Evolutionary conservation across 2,329 filamentous ascomycete species (phyloP), one percentile per base, ranked within the genome.

Genomic region (Coccinonectria pachysandricola): DNA sequence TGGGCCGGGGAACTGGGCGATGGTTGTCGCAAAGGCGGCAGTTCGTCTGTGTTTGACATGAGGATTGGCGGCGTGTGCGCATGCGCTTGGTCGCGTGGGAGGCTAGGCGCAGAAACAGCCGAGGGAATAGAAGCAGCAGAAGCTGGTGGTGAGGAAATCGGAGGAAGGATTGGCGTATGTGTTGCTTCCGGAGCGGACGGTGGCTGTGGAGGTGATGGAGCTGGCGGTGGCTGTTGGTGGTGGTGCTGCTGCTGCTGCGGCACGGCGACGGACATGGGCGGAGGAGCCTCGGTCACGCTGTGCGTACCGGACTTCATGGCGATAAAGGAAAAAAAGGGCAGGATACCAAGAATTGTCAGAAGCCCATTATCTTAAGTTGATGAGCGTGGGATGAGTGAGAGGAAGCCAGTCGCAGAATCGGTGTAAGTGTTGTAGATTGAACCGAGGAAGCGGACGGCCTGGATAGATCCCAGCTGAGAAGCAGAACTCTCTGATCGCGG

Each of bases 241-340:
- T 45, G 36, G 12, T 28, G 35, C 10, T 26, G 20, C 12, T 24
- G 31, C 17, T 36, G 42, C 23, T 40, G 40, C 19, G 37, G 29
- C 11, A 38, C 32, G 27, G 46, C 45, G 31, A 25, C 24, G 24
- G 30, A 18, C 21, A 28, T 33, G 36, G 38, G 24, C 10, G 28
- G 34, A 33, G 35, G 34, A 35, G 43, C 35, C 33, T 57, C 54
- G 30, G 46, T 43, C 37, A 60, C 44, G 39, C 46, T 56, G 22
- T 55, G 56, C 28, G 52, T 46, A 41, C 36, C 34, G 27, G 56
- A 49, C 43, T 58, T 57, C 57, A 60, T 60, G 36, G 35, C 45
- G 43, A 31, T 15, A 30, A 28, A 29, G 27, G 24, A 15, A 23
- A 32, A 30, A 27, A 21, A 37, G 17, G 16, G 27, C 28, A 21